Evolutionary conservation across 345 rosid species (phyloP), one percentile per base, ranked within the genome.

Genomic region (Gossypium mustelinum): DNA sequence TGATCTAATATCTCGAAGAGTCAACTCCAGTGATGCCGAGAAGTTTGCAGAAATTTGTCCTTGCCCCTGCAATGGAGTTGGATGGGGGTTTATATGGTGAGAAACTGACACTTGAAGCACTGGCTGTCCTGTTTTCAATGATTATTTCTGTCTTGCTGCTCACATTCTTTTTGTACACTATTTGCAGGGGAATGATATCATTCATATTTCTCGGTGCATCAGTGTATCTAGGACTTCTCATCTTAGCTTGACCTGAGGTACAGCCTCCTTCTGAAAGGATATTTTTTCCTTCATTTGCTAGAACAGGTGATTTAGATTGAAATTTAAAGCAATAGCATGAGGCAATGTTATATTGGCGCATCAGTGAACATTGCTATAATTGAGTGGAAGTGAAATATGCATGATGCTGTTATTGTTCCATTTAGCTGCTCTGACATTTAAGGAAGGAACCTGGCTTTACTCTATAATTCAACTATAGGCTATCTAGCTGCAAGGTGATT

Each of bases 31-130:
- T 5, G 98, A 94, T 78, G 98, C 98, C 73, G 98, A 94, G 89
- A 94, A 94, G 82, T 94, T 94, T 81, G 98, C 98, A 20, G 98
- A 92, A 88, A 77, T 89, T 68, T 94, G 98, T 73, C 98, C 96
- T 25, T 92, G 98, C 83, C 92, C 92, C 66, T 94, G 98, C 76
- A 92, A 71, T 70, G 98, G 98, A 78, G 89, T 85, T 81, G 94
- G 94, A 72, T 94, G 98, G 98, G 98, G 98, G 73, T 80, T 92
- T 60, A 89, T 94, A 70, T 94, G 98, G 98, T 94, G 60, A 8
- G 12, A 18, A 56, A 56, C 58, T 82, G 91, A 43, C 52, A 18
- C n/a, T 20, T 75, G 72, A 57, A 18, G 59, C 66, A 47, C 69
- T 69, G 57, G 44, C 59, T 64, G 73, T 57, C 20, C 59, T 64